phyloP scores from a whole-genome alignment of 2,329 filamentous ascomycete genomes.

The Curvularia hawaiiensis region DNA sequence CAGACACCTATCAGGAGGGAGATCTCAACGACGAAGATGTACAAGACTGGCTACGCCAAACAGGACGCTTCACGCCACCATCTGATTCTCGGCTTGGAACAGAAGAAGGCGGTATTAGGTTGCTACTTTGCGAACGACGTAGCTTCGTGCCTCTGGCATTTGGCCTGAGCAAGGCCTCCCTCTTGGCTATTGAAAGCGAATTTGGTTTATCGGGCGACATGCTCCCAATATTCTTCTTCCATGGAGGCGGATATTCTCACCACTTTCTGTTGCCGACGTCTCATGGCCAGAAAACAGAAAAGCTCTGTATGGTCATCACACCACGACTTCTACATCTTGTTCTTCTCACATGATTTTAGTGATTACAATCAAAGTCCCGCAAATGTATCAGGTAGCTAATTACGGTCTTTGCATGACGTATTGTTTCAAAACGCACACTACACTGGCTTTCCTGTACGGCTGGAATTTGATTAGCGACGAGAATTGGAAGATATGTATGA shows the following conservation, averaged over 20 bases:
- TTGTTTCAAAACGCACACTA: neutral
- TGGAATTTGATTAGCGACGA: neutral
- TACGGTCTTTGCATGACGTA: neutral
- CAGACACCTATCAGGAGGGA: neutral
- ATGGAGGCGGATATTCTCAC: no score
- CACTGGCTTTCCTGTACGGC: neutral
- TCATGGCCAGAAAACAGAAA: neutral
- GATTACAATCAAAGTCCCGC: neutral
- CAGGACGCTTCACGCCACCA: neutral
- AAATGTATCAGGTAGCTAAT: neutral
- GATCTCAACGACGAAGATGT: neutral
- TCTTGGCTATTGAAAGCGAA: neutral
- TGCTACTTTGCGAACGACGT: neutral
- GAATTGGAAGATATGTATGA: neutral
- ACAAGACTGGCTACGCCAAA: neutral
- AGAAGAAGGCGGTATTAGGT: neutral
- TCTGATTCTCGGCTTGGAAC: neutral
- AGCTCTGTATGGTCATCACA: neutral
- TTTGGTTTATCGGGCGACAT: no score
- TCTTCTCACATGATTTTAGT: neutral
- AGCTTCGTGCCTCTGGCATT: neutral
- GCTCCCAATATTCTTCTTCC: no score
- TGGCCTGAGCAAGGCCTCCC: neutral
- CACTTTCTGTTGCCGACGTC: neutral
- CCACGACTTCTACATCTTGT: neutral